Evolutionary conservation across 305 asterid species (phyloP).

Genomic region (Fraxinus baroniana): DNA sequence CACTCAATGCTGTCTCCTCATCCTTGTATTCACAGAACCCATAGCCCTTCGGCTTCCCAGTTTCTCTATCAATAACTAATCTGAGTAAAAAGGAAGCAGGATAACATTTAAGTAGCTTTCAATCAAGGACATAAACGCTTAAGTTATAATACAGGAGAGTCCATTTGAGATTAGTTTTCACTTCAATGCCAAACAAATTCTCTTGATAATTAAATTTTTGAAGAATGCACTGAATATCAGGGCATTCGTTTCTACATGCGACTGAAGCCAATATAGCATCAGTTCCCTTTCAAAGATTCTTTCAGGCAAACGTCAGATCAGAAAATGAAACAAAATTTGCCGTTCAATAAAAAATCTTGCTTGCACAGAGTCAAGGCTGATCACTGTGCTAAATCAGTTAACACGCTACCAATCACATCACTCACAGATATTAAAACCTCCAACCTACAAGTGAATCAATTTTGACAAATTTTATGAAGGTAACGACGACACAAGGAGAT

Average conservation of each 20-base stretch:
- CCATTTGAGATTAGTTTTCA: not conserved
- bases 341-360: not conserved
- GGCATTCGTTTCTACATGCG: not conserved
- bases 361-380: not conserved
- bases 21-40: constrained; percentile 98
- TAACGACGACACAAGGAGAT: not conserved
- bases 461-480: not conserved
- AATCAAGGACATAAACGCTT: not conserved
- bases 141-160: not conserved
- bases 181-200: not conserved
- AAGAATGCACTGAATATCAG: not conserved
- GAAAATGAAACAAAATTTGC: not conserved
- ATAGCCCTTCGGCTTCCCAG: constrained; percentile 94
- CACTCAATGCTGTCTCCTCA: constrained; percentile 96
- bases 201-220: not conserved
- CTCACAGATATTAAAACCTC: not conserved
- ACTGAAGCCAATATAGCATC: not conserved
- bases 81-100: constrained; percentile 35
- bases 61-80: constrained; percentile 89
- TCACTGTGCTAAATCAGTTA: not conserved
- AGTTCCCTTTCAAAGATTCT: not conserved
- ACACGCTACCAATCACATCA: not conserved
- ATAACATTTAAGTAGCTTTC: not conserved
- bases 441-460: not conserved
- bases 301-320: not conserved